Evolutionary conservation across 192 early-diverging fungal species (phyloP).

Genomic region (Backusella liffmaniae): DNA sequence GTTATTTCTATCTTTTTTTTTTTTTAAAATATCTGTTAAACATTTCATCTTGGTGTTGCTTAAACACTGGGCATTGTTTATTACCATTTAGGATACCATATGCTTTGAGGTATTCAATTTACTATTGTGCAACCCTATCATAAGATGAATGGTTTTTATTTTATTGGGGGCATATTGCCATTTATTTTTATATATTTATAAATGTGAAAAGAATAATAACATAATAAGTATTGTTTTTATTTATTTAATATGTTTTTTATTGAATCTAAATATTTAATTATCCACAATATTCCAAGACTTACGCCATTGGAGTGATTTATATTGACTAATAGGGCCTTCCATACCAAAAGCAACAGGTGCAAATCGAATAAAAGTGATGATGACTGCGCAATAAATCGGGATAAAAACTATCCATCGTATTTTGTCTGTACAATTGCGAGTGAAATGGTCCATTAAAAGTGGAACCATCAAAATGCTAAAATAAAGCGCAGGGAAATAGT

Average conservation of each 20-base stretch:
- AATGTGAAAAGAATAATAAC: background rate
- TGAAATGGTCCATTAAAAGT: conserved; percentile 76
- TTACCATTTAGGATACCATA: background rate
- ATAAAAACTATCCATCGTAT: conserved; percentile 33
- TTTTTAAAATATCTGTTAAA: background rate
- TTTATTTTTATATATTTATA: background rate
- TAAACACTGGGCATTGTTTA: background rate
- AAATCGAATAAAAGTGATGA: conserved; percentile 71
- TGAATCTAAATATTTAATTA: conserved; percentile 31
- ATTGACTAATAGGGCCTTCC: conserved; percentile 58
- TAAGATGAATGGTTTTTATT: background rate
- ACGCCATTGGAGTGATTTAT: conserved; percentile 65
- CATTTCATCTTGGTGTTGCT: background rate
- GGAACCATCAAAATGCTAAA: conserved; percentile 83
- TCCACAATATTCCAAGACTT: conserved; percentile 78
- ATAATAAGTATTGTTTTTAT: background rate
- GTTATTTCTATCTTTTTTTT: background rate
- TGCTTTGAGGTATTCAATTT: background rate
- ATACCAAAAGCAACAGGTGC: conserved; percentile 83
- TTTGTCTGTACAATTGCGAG: conserved; percentile 24
- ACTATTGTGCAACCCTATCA: background rate
- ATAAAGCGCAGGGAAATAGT: conserved; percentile 95
- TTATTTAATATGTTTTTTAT: background rate
- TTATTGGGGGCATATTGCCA: background rate
- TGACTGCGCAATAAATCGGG: conserved; percentile 17